A percentile compares a stretch with the other conserved stretches of the same genome.
These are phyloP conservation scores for Pythium sukuiense DNA, from an alignment of 352 stramenopile species.

Conservation along the genomic window DNA sequence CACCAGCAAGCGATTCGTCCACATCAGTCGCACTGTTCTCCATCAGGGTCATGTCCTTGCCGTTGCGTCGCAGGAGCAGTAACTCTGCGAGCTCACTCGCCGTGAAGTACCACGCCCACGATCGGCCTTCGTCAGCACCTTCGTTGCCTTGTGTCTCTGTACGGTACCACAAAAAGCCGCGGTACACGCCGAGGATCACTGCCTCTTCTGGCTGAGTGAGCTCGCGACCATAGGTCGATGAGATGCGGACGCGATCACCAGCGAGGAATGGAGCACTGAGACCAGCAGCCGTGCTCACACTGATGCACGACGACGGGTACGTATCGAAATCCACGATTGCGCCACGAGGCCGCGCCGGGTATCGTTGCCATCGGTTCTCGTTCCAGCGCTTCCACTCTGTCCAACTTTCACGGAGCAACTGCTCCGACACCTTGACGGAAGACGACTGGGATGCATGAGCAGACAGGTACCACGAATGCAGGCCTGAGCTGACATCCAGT, in stretches of 20 bases:
- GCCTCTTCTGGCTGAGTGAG: constrained; percentile 97
- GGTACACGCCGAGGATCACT: constrained; percentile 92
- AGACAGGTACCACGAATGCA: constrained; percentile 82
- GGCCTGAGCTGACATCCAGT: constrained; percentile 88
- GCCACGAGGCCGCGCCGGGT: constrained; percentile 74
- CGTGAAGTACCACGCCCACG: constrained; percentile 96
- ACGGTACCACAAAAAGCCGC: constrained; percentile 93
- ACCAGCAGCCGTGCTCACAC: constrained; percentile 87
- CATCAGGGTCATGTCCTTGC: constrained; percentile 86
- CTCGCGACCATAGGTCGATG: constrained; percentile 92
- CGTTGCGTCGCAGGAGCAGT: constrained; percentile 73
- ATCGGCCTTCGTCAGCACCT: constrained; percentile 90
- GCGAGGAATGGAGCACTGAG: constrained; percentile 89
- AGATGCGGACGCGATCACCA: constrained; percentile 94
- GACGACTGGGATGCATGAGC: constrained; percentile 32
- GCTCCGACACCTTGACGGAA: constrained; percentile 50
- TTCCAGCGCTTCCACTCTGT: constrained; percentile 84
- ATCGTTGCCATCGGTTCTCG: constrained; percentile 81
- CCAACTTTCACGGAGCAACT: constrained; percentile 74
- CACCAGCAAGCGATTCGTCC: constrained; percentile 33
- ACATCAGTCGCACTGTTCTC: constrained; percentile 76
- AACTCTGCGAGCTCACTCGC: constrained; percentile 89
- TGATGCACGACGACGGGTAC: constrained; percentile 86
- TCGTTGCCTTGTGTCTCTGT: constrained; percentile 96
- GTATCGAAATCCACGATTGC: constrained; percentile 95